Conservation (phyloP, 148 eudicot genomes). For the Nepenthes mirabilis region DNA sequence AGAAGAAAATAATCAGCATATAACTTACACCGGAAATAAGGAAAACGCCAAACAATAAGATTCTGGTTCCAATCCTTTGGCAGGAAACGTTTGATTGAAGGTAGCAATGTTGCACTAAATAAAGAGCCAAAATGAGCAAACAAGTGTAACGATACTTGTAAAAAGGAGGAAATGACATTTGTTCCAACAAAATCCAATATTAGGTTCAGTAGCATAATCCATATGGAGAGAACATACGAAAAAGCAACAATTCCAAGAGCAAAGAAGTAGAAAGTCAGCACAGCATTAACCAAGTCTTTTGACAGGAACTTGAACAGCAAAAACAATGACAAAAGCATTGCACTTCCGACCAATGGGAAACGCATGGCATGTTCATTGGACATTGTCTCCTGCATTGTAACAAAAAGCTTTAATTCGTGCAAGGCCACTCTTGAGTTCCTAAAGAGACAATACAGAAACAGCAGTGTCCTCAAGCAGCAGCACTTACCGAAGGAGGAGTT, state of each 20-base stretch:
- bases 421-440: neutral
- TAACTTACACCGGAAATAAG: slow-evolving; percentile 58
- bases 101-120: slow-evolving; percentile 78
- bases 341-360: slow-evolving; percentile 95
- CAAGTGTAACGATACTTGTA: neutral
- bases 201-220: slow-evolving; percentile 8
- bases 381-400: slow-evolving; percentile 80
- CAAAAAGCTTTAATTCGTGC: neutral
- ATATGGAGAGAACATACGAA: slow-evolving; percentile 53
- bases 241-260: slow-evolving; percentile 85
- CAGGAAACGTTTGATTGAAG: slow-evolving; percentile 67
- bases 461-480: neutral
- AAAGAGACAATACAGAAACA: neutral
- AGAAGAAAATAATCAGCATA: neutral
- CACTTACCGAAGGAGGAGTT: slow-evolving; percentile 90
- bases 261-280: slow-evolving; percentile 82
- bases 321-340: slow-evolving; percentile 86
- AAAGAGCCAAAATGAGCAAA: slow-evolving; percentile 2
- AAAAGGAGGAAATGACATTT: neutral
- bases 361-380: slow-evolving; percentile 97
- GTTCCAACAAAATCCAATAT: neutral
- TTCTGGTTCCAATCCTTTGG: slow-evolving; percentile 81
- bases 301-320: slow-evolving; percentile 88
- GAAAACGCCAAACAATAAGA: slow-evolving; percentile 69
- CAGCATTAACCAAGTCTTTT: slow-evolving; percentile 94